Evolutionary conservation across 805 yeast species (phyloP).

Genomic region (Spathaspora girioi): DNA sequence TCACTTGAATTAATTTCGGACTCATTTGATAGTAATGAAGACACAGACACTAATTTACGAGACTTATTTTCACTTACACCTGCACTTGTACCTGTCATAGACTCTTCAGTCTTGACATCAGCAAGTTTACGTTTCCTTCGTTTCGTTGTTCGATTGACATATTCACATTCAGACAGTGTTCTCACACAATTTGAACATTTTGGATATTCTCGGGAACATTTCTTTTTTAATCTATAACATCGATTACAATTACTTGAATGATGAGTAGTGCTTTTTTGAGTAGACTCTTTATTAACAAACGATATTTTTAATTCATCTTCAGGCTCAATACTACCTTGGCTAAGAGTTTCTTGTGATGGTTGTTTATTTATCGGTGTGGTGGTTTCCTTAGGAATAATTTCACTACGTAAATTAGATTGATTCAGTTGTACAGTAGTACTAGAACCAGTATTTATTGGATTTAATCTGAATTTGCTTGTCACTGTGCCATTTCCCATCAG

Average conservation of each 20-base stretch:
- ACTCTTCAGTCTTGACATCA: conserved; percentile 1
- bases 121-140: conserved; percentile 12
- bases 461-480: conserved; percentile 31
- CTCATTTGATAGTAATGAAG: conserved; percentile 15
- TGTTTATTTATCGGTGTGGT: background rate
- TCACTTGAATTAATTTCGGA: conserved; percentile 2
- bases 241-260: conserved; percentile 36
- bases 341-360: background rate
- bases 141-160: conserved; percentile 28
- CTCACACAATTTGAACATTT: conserved; percentile 34
- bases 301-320: background rate
- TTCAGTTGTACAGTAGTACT: conserved; percentile 12
- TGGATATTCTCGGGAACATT: conserved; percentile 38
- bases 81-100: background rate
- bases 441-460: conserved; percentile 1
- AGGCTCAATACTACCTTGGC: background rate
- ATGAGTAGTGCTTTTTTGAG: conserved; percentile 15
- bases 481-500: conserved; percentile 38
- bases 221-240: conserved; percentile 41
- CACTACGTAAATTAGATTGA: conserved; percentile 14
- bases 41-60: conserved; percentile 19
- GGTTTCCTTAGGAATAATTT: background rate
- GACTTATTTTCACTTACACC: conserved; percentile 4
- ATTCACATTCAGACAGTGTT: conserved; percentile 34
- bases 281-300: background rate